Evolutionary conservation across 2,329 filamentous ascomycete species (phyloP).

Genomic region (Fusarium pseudocircinatum): DNA sequence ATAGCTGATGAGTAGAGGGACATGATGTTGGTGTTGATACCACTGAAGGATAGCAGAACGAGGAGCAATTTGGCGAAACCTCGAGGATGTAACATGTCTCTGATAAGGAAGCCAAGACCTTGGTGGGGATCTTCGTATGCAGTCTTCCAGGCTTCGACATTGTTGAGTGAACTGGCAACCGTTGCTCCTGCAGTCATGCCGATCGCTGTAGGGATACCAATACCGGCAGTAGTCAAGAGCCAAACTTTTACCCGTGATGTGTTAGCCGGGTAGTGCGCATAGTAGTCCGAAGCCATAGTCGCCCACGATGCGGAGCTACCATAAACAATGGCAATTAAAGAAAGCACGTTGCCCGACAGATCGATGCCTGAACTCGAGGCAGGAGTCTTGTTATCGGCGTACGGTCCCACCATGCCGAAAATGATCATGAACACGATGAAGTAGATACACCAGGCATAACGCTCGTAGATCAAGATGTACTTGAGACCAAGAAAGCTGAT

Average conservation of each 20-base stretch:
- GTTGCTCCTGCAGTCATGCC: conserved; percentile 8
- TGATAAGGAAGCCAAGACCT: conserved; percentile 4
- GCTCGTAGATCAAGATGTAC: conserved; percentile 8
- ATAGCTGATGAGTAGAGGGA: conserved; percentile 8
- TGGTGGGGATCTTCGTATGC: not conserved
- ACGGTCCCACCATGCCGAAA: conserved; percentile 4
- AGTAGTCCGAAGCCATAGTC: conserved; percentile 7
- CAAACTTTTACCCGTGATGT: not conserved
- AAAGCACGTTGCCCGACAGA: conserved; percentile 4
- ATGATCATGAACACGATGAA: conserved; percentile 6
- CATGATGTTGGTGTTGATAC: conserved; percentile 13
- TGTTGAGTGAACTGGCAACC: conserved; percentile 2
- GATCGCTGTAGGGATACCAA: conserved; percentile 3
- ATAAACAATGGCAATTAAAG: not conserved
- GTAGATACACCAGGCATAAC: conserved; percentile 5
- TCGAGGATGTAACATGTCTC: conserved; percentile 1
- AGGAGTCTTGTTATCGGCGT: not conserved
- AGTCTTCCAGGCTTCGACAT: not conserved
- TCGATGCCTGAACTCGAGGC: not conserved
- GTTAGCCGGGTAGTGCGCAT: conserved; percentile 1
- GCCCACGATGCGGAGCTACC: conserved; percentile 7
- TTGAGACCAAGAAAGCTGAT: conserved; percentile 8
- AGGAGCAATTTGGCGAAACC: conserved; percentile 4
- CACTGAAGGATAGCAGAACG: not conserved
- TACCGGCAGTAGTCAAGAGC: not conserved